A percentile compares a stretch with the other conserved stretches of the same genome.
These are phyloP conservation scores for Epichloe sylvatica DNA, from an alignment of 2,329 filamentous ascomycete species.

Conservation along the genomic window DNA sequence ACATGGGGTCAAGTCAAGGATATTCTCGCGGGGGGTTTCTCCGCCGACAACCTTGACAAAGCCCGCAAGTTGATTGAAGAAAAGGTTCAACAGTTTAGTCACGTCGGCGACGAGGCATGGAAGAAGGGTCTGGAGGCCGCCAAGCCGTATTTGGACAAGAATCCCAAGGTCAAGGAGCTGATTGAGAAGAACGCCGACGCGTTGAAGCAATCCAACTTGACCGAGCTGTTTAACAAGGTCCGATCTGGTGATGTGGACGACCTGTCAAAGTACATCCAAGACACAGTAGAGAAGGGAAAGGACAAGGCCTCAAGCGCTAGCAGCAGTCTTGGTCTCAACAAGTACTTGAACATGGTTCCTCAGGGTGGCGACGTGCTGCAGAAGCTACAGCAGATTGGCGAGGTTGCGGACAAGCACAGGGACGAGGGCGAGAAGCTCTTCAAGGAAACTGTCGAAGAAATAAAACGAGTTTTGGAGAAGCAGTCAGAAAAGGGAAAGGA, in stretches of 20 bases:
- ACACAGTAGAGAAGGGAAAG: slow-evolving; percentile 26
- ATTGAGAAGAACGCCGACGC: slow-evolving; percentile 56
- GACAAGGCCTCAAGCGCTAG: slow-evolving; percentile 25
- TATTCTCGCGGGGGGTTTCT: slow-evolving; percentile 48
- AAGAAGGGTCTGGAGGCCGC: slow-evolving; percentile 56
- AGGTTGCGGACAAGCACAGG: slow-evolving; percentile 53
- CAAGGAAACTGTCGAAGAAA: slow-evolving; percentile 53
- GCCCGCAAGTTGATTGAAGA: slow-evolving; percentile 52
- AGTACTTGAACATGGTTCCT: slow-evolving; percentile 53
- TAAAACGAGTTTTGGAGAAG: slow-evolving; percentile 50
- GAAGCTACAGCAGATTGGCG: slow-evolving; percentile 50
- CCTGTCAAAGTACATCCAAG: slow-evolving; percentile 21
- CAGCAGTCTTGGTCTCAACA: slow-evolving; percentile 32
- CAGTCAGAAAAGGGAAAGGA: slow-evolving; percentile 43
- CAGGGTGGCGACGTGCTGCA: slow-evolving; percentile 49
- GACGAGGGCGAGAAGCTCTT: slow-evolving; percentile 56
- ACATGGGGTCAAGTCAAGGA: slow-evolving; percentile 55
- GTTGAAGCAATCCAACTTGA: slow-evolving; percentile 52
- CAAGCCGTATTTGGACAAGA: slow-evolving; percentile 61
- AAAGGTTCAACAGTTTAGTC: slow-evolving; percentile 51
- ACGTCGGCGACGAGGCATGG: slow-evolving; percentile 59
- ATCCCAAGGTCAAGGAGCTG: slow-evolving; percentile 58
- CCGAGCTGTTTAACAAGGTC: slow-evolving; percentile 48
- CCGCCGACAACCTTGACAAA: slow-evolving; percentile 35
- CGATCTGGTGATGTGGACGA: slow-evolving; percentile 44